phyloP scores from a whole-genome alignment of 2,329 filamentous ascomycete species.

The Penicillium corylophilum region DNA sequence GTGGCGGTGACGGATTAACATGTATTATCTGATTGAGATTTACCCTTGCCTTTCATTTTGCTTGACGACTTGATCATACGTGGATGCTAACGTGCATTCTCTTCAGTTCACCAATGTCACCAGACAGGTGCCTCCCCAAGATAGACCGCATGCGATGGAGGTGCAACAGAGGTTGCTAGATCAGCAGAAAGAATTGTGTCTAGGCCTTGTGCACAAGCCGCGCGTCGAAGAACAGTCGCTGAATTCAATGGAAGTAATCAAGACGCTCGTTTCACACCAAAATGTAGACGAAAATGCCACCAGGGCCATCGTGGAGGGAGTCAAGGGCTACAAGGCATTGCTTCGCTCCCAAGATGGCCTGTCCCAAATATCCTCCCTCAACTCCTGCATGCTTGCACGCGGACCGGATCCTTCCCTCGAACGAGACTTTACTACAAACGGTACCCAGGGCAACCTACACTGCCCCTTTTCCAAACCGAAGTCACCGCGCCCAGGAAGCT shows the following conservation, averaged over 20 bases:
- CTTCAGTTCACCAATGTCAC: constrained; percentile 22
- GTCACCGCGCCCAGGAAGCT: constrained; percentile 40
- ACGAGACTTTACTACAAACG: constrained; percentile 85
- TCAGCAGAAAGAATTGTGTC: constrained; percentile 31
- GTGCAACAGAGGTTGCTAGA: constrained; percentile 34
- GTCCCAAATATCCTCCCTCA: constrained; percentile 31
- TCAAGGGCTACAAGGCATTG: constrained; percentile 42
- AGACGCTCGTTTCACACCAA: constrained; percentile 59
- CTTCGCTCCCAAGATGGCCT: constrained; percentile 31
- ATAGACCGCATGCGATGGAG: constrained; percentile 30
- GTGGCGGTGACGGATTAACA: constrained; percentile 64
- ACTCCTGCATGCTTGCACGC: constrained; percentile 41
- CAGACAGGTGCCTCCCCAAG: constrained; percentile 20
- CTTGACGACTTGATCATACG: constrained; percentile 6
- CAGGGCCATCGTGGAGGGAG: constrained; percentile 38
- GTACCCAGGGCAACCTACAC: constrained; percentile 72
- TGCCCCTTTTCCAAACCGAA: constrained; percentile 71
- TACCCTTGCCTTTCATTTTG: constrained; percentile 11
- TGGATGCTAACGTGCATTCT: constrained; percentile 28
- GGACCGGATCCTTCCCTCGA: constrained; percentile 68
- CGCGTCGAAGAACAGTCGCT: constrained; percentile 57
- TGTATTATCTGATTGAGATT: constrained; percentile 54
- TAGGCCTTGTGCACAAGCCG: constrained; percentile 35
- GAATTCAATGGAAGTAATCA: constrained; percentile 60
- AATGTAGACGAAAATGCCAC: constrained; percentile 60